phyloP scores from a whole-genome alignment of 176 grass and related monocot genomes.

The Metroxylon sagu region DNA sequence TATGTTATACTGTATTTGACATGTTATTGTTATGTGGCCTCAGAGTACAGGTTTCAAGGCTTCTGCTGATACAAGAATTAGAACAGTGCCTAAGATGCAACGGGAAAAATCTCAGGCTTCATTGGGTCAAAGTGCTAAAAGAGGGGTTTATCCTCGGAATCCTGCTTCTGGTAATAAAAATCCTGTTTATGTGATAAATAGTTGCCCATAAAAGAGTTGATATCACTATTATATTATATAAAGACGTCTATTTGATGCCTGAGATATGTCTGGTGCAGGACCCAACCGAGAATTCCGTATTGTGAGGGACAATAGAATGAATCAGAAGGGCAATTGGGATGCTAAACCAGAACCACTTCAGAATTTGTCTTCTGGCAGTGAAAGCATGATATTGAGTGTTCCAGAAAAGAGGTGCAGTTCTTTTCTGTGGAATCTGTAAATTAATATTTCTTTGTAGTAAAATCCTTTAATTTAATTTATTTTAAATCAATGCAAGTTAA shows the following conservation, averaged over 20 bases:
- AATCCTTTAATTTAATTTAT: neutral
- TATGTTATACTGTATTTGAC: too few relatives aligned
- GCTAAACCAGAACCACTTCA: slow-evolving; percentile 23
- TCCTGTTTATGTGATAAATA: neutral
- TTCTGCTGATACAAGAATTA: slow-evolving; percentile 17
- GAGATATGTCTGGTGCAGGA: slow-evolving; percentile 31
- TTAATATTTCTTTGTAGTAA: neutral
- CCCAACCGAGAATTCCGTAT: slow-evolving; percentile 48
- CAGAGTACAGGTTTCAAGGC: slow-evolving; percentile 28
- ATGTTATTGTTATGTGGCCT: slow-evolving; percentile 1
- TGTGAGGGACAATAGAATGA: slow-evolving; percentile 72
- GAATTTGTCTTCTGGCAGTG: slow-evolving; percentile 9
- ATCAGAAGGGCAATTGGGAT: slow-evolving; percentile 26
- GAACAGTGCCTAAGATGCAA: slow-evolving; percentile 18
- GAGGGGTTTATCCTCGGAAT: slow-evolving; percentile 30
- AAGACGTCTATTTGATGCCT: neutral
- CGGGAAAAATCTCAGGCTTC: slow-evolving; percentile 29
- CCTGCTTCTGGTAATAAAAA: slow-evolving; percentile 28
- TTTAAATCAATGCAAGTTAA: neutral
- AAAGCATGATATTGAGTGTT: slow-evolving; percentile 15
- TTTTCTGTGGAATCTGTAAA: neutral
- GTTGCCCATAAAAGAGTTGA: neutral
- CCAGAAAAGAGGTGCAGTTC: slow-evolving; percentile 41
- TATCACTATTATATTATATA: neutral
- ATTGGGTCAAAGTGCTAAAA: slow-evolving; percentile 25